Conservation (phyloP, 768 basidiomycete species). For the Amanita polypyramis region DNA sequence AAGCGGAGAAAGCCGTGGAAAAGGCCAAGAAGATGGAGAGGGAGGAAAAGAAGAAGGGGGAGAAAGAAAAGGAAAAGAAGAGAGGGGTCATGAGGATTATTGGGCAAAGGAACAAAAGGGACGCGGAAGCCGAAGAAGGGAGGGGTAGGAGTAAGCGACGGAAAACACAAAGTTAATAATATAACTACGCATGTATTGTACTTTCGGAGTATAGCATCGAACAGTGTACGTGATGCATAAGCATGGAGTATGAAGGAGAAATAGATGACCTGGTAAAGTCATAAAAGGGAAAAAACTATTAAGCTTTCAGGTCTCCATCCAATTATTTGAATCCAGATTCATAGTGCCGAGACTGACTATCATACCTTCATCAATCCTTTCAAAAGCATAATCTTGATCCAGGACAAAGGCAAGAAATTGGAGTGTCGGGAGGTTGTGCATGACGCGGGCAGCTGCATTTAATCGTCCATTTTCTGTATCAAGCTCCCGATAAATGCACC, state of each 20-base stretch:
- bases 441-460: slow-evolving; percentile 2
- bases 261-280: background rate
- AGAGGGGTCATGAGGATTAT: slow-evolving; percentile 66
- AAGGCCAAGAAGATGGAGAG: slow-evolving; percentile 67
- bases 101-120: slow-evolving; percentile 65
- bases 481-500: slow-evolving; percentile 6
- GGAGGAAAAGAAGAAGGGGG: slow-evolving; percentile 46
- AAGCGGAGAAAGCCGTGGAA: slow-evolving; percentile 63
- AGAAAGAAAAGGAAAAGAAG: slow-evolving; percentile 68
- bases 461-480: slow-evolving; percentile 1
- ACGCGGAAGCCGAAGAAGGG: slow-evolving; percentile 51
- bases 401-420: background rate
- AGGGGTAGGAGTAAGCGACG: slow-evolving; percentile 37
- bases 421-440: slow-evolving; percentile 7
- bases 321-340: slow-evolving; percentile 3
- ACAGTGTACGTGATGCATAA: background rate
- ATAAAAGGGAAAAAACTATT: background rate
- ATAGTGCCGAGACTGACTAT: background rate
- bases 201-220: background rate
- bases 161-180: slow-evolving; percentile 23
- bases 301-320: slow-evolving; percentile 7
- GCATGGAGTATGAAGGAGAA: background rate
- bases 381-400: slow-evolving; percentile 4
- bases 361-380: background rate
- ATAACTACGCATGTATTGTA: background rate